Base-by-base conservation (phyloP, 768 basidiomycete species). In the Naematelia encephala region DNA sequence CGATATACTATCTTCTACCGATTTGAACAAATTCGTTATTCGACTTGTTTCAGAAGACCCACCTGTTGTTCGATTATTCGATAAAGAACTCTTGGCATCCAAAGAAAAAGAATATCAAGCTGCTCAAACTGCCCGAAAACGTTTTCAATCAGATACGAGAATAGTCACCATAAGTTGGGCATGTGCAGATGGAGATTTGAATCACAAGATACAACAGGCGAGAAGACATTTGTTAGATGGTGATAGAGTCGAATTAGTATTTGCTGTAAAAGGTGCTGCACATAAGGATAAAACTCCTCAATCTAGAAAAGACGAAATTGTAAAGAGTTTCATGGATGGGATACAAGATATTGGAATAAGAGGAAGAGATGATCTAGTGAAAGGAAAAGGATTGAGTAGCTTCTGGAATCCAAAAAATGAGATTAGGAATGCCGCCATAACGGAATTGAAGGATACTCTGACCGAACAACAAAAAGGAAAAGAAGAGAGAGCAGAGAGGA, bases 161-260 rank as follows among this genome's bases (percentile, higher is more conserved):
- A 72, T 74, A 50, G 65, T 77, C 25, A 73, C 74, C 50, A 63
- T 77, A 4, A 64, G 66, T n/a, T 77, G 75, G 75, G 62, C 63
- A n/a, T 61, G 62, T 26, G 75, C 69, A 1, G 34, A 50, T 19
- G 73, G 72, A 0, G 75, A 77, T 57, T 39, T 77, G 51, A 25
- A 50, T 25, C 69, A 72, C 54, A 77, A 77, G 57, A 25, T 69
- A 12, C 51, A 56, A 5, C 30, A 62, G n/a, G 68, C 71, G 5
- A 66, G 61, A 39, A 46, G 42, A 1, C 48, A 71, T 13, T 27
- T 77, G 29, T 64, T 63, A 42, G 64, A 64, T 23, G 75, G 75
- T 1, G 72, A 77, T 59, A 54, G 67, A 47, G 57, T 74, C 16
- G 62, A 68, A 29, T 26, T 77, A 4, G 68, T 72, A 0, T 73